A percentile compares a stretch with the other conserved stretches of the same genome.
Evolutionary conservation across 495 filamentous ascomycete species (phyloP).

Genomic region (Chaetomium cochliodes): DNA sequence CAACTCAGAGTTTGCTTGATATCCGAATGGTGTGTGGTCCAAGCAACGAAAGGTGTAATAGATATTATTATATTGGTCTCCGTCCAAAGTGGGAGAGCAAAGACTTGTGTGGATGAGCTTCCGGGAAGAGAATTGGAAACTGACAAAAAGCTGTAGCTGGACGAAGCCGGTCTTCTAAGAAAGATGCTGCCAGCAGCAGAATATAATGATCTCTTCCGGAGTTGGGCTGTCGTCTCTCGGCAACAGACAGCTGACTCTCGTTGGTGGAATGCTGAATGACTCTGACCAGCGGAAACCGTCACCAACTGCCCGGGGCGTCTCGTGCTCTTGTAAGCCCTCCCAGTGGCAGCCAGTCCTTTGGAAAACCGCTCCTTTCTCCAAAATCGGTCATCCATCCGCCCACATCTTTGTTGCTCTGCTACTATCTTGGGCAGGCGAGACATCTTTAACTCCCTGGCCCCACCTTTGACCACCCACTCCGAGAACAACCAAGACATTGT

Average conservation of each 20-base stretch:
- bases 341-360: constrained; percentile 1
- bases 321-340: constrained; percentile 20
- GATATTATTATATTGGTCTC: neutral
- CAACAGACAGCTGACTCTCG: neutral
- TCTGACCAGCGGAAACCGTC: neutral
- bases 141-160: constrained; percentile 7
- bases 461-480: constrained; percentile 11
- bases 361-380: neutral
- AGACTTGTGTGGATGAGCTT: neutral
- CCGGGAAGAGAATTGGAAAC: constrained; percentile 8
- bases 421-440: constrained; percentile 20
- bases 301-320: constrained; percentile 3
- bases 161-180: neutral
- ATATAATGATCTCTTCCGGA: constrained; percentile 18
- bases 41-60: neutral
- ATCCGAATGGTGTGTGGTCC: neutral
- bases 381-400: constrained; percentile 6
- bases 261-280: constrained; percentile 15
- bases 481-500: constrained; percentile 28
- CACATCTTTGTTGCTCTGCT: constrained; percentile 19
- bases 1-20: constrained; percentile 1
- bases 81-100: neutral
- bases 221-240: constrained; percentile 11
- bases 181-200: constrained; percentile 26
- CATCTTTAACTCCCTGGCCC: constrained; percentile 1